Evolutionary conservation across 2,329 filamentous ascomycete genomes (phyloP), one percentile per base, ranked within the genome.

Genomic region (Pseudogymnoascus sp.): DNA sequence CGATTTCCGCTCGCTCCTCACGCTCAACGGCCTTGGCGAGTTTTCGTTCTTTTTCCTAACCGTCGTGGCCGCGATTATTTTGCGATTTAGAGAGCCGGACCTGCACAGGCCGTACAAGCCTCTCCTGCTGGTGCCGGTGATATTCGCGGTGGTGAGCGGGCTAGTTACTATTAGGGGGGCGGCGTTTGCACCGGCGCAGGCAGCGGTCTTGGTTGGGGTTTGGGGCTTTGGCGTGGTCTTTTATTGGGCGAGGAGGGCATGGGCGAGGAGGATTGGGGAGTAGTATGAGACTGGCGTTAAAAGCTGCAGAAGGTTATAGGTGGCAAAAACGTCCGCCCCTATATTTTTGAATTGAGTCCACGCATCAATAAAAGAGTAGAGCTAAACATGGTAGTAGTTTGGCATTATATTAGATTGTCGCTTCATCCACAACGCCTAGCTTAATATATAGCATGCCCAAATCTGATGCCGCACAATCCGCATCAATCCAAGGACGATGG

Each of bases 41-140:
- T 85, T 82, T 67, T 78, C 82, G 0, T 86, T 85, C 70, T 85
- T 85, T 71, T 83, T 85, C 66, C 74, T 84, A 28, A 82, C 82
- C 0, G 82, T 85, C 0, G 65, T 84, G 0, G 83, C 82, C 0
- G 77, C 81, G 1, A 73, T 85, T 8, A 71, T 84, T 13, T 70
- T 86, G 41, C 77, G 83, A 10, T 76, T 76, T 60, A 76, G 79
- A 1, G 81, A 85, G 67, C 83, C 82, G 0, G 68, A 71, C 0
- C 72, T 86, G 2, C 65, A 73, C 0, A 70, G 83, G 9, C 82
- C 83, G 0, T 86, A 85, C 65, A 79, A 78, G 67, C 78, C 82
- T 0, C 70, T 72, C 12, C 65, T 83, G 0, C 21, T 78, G 2
- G 73, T 83, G 8, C 82, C 82, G 0, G 58, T 76, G 0, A 66